phyloP scores from a whole-genome alignment of 352 stramenopile species.

The Salisapilia sapeloensis region DNA sequence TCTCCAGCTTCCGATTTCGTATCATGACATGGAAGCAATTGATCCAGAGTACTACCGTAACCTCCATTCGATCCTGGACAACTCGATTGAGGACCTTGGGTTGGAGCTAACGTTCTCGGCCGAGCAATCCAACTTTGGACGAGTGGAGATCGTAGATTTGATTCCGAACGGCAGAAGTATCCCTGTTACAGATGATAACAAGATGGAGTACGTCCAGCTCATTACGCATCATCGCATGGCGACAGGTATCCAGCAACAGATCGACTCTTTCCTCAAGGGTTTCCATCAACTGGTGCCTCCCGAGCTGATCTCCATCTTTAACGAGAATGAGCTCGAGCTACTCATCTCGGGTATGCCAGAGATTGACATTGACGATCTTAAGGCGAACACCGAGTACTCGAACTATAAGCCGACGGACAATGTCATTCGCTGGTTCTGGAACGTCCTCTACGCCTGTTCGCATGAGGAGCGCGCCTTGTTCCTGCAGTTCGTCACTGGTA shows the following conservation, averaged over 20 bases:
- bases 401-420: slow-evolving; percentile 83
- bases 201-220: slow-evolving; percentile 87
- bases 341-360: slow-evolving; percentile 86
- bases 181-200: slow-evolving; percentile 85
- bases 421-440: slow-evolving; percentile 92
- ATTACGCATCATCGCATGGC: slow-evolving; percentile 99
- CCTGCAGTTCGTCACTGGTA: slow-evolving; percentile 88
- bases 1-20: slow-evolving; percentile 91
- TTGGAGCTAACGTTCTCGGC: slow-evolving; percentile 89
- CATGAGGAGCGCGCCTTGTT: slow-evolving; percentile 87
- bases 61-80: slow-evolving; percentile 82
- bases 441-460: slow-evolving; percentile 78
- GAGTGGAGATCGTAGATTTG: slow-evolving; percentile 77
- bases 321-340: slow-evolving; percentile 88
- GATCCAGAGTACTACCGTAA: slow-evolving; percentile 94
- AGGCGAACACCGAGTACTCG: slow-evolving; percentile 86
- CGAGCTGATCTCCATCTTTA: slow-evolving; percentile 87
- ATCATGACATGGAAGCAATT: slow-evolving; percentile 99
- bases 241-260: slow-evolving; percentile 91
- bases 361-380: slow-evolving; percentile 91
- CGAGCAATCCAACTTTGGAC: slow-evolving; percentile 82
- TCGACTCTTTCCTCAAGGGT: slow-evolving; percentile 80
- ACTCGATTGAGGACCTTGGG: slow-evolving; percentile 65
- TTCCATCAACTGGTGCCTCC: slow-evolving; percentile 85
- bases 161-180: slow-evolving; percentile 79